Evolutionary conservation across 176 grass and related monocot species (phyloP), one percentile per base, ranked within the genome.

Genomic region (Themeda triandra): DNA sequence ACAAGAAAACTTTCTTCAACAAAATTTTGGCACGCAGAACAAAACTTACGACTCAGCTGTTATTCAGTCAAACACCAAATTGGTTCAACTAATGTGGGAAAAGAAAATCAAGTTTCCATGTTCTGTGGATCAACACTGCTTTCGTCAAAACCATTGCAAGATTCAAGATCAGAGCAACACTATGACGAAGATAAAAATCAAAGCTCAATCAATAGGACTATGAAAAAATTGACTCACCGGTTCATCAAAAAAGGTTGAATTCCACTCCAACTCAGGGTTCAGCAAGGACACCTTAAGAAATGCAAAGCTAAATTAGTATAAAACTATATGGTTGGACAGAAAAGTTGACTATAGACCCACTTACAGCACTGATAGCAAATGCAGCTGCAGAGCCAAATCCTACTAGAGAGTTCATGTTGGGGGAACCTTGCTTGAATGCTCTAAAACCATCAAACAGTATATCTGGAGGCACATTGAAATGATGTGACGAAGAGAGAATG

Each of bases 381-480:
- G 96, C 93, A 81, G 96, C 96, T 49, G 85, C 84, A 53, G 96
- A 98, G 6, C 96, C 96, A 53, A 95, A 95, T 78, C 96, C 96
- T 77, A 98, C 96, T 80, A 98, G 91, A 83, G 96, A 98, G 58
- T 98, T 98, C 96, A 98, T 98, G 81, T 98, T 98, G 39, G 96
- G 96, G 39, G 96, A 93, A 30, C 89, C 91, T 88, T 98, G 93
- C 71, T 88, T 91, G 86, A 98, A 95, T 66, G 96, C 93, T 88
- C 96, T 86, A 74, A 95, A 32, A 18, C 96, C 96, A 67, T 98
- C 96, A 29, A 95, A 98, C 74, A 98, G 83, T 88, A 98, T 95
- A 89, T 93, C 96, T 98, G 89, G 67, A 85, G 64, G 21, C 19
- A 36, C 39, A 86, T 87, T 25, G 13, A 83, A 40, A 86, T 66